A percentile compares a stretch with the other conserved stretches of the same genome.
These are phyloP conservation scores for Exophiala xenobiotica DNA, from an alignment of 2,329 filamentous ascomycete genomes.

Conservation along the genomic window DNA sequence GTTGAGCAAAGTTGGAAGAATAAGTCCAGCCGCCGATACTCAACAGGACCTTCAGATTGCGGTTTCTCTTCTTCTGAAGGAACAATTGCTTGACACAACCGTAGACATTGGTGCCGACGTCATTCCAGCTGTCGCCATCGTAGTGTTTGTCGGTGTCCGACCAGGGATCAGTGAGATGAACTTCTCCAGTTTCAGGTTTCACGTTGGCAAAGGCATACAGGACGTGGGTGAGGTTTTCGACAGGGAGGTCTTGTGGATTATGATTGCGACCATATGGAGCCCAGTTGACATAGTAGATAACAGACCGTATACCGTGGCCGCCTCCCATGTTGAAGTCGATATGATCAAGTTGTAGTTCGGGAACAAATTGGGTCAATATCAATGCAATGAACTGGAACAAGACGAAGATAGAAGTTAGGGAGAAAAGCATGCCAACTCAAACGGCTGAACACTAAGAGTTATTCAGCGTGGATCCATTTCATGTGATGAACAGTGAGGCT, in stretches of 20 bases:
- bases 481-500: not conserved
- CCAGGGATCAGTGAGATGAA: constrained; percentile 69
- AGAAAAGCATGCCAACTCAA: constrained; percentile 6
- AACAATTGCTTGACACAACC: constrained; percentile 77
- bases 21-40: constrained; percentile 83
- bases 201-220: constrained; percentile 92
- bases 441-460: not conserved
- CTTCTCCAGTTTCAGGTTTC: constrained; percentile 73
- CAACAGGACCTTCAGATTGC: constrained; percentile 75
- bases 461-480: not conserved
- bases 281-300: constrained; percentile 50
- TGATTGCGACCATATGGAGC: constrained; percentile 83
- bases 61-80: constrained; percentile 71
- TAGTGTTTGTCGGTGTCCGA: constrained; percentile 71
- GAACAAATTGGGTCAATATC: constrained; percentile 27
- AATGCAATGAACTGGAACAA: constrained; percentile 33
- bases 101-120: constrained; percentile 69
- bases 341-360: not conserved
- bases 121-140: constrained; percentile 63
- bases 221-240: constrained; percentile 79
- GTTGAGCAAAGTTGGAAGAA: constrained; percentile 71
- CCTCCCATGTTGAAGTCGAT: constrained; percentile 21
- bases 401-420: constrained; percentile 29
- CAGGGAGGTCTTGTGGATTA: constrained; percentile 78
- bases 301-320: constrained; percentile 33